Conservation (phyloP, 169 alveolate species). For the Eimeria maxima region DNA sequence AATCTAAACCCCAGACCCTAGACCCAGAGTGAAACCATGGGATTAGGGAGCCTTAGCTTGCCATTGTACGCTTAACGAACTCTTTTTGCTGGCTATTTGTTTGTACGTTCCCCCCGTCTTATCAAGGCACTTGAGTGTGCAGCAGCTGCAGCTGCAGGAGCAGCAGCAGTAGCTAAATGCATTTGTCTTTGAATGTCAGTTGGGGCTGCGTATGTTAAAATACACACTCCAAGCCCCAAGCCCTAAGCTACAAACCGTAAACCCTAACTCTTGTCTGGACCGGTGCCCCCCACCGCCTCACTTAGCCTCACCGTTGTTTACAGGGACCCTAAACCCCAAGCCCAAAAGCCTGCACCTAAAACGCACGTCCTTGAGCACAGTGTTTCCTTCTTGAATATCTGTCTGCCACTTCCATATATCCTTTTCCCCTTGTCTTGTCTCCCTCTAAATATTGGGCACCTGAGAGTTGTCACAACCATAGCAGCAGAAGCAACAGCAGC, state of each 20-base stretch:
- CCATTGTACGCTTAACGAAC: neutral
- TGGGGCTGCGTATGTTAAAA: conserved; percentile 12
- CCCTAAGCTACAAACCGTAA: neutral
- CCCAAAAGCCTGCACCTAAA: neutral
- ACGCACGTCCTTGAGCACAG: neutral
- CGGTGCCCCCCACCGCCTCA: neutral
- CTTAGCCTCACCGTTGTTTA: neutral
- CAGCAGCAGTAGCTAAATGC: conserved; percentile 2
- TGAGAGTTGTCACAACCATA: too few relatives aligned
- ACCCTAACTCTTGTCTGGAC: neutral
- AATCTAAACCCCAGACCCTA: neutral
- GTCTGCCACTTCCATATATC: neutral
- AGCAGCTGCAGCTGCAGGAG: conserved; percentile 1
- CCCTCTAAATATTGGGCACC: neutral
- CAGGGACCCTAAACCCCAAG: neutral
- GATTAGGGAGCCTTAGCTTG: neutral
- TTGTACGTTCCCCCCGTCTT: neutral
- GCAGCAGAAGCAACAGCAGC: conserved; percentile 11
- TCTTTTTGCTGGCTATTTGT: neutral
- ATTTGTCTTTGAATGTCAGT: neutral
- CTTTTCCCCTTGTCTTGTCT: neutral
- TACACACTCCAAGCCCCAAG: conserved; percentile 1
- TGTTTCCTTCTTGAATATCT: neutral
- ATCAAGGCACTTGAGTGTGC: neutral
- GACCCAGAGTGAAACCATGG: neutral